Base-by-base conservation (phyloP, 257 asterid species). In the Perilla frutescens region DNA sequence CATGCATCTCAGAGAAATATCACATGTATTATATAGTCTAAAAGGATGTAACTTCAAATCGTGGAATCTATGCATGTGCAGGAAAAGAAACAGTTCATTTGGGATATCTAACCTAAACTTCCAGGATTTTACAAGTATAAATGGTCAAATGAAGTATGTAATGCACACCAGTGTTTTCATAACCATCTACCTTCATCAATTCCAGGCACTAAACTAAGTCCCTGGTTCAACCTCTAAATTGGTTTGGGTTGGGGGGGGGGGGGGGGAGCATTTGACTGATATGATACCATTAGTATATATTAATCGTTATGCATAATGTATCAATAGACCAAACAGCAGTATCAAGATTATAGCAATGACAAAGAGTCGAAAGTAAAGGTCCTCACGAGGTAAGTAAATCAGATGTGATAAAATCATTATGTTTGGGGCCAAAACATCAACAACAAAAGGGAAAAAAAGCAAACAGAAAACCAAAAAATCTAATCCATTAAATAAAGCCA, bases 111-210 rank as follows among this genome's bases (percentile, higher is more conserved):
- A 59, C 50, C 72, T 14, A 41, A 72, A 20, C 58, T 64, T 65
- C 45, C 73, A 13, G 61, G 49, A 20, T 41, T 58, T n/a, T 8
- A 67, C 8, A 40, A 61, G 37, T 39, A 66, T 51, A 53, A 36
- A 15, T 40, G 55, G 40, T 13, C 26, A 4, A n/a, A 64, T 31
- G 61, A 71, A 44, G 56, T 32, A 63, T 57, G 66, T 64, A 9
- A 77, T 8, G 69, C 61, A 44, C 68, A 48, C 64, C 48, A 61
- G 45, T 60, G 65, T 61, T 61, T 72, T 11, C 6, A 13, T 56
- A 32, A 53, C 62, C 37, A 37, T 0, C 1, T 20, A n/a, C n/a
- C n/a, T n/a, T n/a, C n/a, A n/a, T n/a, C n/a, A n/a, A n/a, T n/a
- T n/a, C n/a, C n/a, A n/a, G n/a, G n/a, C n/a, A n/a, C n/a, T n/a